phyloP scores from a whole-genome alignment of 192 early-diverging fungal species.

The Umbelopsis sp. region DNA sequence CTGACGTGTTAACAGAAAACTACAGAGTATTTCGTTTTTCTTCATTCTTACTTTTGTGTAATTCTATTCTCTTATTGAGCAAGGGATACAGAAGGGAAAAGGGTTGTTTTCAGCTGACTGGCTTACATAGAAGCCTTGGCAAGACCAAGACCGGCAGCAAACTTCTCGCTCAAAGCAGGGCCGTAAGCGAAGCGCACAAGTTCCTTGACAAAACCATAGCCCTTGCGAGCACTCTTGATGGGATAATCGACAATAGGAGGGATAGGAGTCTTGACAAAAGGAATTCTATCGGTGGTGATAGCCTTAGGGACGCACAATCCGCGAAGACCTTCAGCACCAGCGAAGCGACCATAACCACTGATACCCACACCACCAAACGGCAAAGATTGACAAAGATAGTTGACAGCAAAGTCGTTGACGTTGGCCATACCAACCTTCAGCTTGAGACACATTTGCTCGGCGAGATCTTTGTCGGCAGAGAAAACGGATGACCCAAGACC shows the following conservation, averaged over 20 bases:
- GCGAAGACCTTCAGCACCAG: constrained; percentile 75
- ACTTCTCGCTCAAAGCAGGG: constrained; percentile 48
- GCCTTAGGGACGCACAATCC: constrained; percentile 70
- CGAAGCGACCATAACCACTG: constrained; percentile 76
- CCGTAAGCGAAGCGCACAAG: constrained; percentile 57
- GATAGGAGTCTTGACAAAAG: constrained; percentile 71
- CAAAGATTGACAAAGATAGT: constrained; percentile 80
- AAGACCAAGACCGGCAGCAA: constrained; percentile 53
- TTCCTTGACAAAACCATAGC: constrained; percentile 60
- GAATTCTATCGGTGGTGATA: constrained; percentile 73
- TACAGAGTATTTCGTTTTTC: neutral
- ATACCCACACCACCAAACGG: constrained; percentile 85
- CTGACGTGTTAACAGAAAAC: too few relatives aligned
- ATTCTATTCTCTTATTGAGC: neutral
- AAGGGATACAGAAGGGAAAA: too few relatives aligned
- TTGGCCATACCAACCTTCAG: constrained; percentile 82
- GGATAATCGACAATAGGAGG: constrained; percentile 81
- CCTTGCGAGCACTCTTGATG: constrained; percentile 56
- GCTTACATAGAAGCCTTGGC: constrained; percentile 52
- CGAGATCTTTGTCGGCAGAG: constrained; percentile 65
- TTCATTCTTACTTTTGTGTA: constrained; percentile 4
- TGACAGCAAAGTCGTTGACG: constrained; percentile 86
- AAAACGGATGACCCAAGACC: constrained; percentile 83
- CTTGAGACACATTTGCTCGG: constrained; percentile 57
- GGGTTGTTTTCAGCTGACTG: too few relatives aligned